Evolutionary conservation across 768 basidiomycete species (phyloP).

Genomic region (Dentipellis sp.): DNA sequence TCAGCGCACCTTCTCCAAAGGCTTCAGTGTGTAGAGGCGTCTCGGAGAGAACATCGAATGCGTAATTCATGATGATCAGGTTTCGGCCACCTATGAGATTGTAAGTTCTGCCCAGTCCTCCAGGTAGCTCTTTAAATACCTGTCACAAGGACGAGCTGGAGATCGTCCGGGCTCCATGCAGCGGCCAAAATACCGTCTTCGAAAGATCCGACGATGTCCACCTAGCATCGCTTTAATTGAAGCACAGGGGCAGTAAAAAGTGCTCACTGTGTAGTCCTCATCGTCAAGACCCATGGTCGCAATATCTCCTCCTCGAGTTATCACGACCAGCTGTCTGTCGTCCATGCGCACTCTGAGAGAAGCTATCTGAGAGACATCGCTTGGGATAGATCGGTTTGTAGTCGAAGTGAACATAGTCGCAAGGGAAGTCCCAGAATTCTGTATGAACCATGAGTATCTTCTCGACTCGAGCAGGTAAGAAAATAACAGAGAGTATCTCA

Average conservation of each 20-base stretch:
- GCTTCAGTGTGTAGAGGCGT: slow-evolving; percentile 58
- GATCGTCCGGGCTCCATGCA: slow-evolving; percentile 88
- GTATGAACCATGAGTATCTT: neutral
- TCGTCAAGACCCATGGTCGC: slow-evolving; percentile 52
- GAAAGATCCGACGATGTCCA: slow-evolving; percentile 79
- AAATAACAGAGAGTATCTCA: neutral
- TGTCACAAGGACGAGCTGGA: slow-evolving; percentile 73
- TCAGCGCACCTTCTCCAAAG: slow-evolving; percentile 73
- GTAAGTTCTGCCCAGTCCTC: neutral
- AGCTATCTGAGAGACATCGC: slow-evolving; percentile 27
- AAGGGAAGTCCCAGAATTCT: slow-evolving; percentile 3
- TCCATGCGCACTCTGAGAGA: slow-evolving; percentile 55
- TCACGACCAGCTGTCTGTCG: slow-evolving; percentile 51
- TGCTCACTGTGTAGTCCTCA: slow-evolving; percentile 34
- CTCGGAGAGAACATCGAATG: slow-evolving; percentile 86
- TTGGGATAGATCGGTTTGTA: slow-evolving; percentile 2
- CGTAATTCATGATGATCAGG: slow-evolving; percentile 79
- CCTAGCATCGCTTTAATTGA: slow-evolving; percentile 25
- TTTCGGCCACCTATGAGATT: slow-evolving; percentile 52
- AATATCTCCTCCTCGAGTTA: slow-evolving; percentile 80
- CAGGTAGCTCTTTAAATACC: slow-evolving; percentile 31
- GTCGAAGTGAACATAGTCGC: slow-evolving; percentile 9
- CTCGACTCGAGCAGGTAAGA: neutral
- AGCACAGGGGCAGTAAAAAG: neutral
- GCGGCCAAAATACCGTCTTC: slow-evolving; percentile 79